phyloP scores from a whole-genome alignment of 331 rosid genomes.

The Cydonia oblonga region DNA sequence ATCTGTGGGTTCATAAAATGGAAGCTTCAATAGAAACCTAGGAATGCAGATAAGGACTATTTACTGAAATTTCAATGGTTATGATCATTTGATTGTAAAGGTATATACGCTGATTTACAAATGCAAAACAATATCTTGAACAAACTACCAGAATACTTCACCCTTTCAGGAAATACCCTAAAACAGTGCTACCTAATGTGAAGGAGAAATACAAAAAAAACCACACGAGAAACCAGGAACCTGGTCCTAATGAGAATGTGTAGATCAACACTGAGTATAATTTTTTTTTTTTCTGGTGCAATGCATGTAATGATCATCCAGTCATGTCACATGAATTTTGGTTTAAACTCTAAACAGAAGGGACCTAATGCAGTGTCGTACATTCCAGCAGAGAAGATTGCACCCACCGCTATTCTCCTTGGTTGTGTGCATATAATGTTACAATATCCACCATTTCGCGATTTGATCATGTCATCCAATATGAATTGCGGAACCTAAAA shows the following conservation, averaged over 20 bases:
- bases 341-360: background rate
- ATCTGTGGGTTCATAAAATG: background rate
- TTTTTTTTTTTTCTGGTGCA: background rate
- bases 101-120: background rate
- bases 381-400: background rate
- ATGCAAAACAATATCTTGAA: background rate
- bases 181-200: background rate
- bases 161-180: background rate
- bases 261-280: background rate
- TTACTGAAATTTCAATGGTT: background rate
- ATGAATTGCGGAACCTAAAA: constrained; percentile 88
- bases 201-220: background rate
- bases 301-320: background rate
- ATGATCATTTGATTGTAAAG: background rate
- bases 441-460: constrained; percentile 65
- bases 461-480: constrained; percentile 87
- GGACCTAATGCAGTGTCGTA: background rate
- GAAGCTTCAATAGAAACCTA: background rate
- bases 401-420: constrained; percentile 88
- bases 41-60: background rate
- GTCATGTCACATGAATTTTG: background rate
- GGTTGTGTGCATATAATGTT: constrained; percentile 95
- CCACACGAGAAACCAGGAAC: background rate
- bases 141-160: background rate
- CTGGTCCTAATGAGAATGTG: background rate